Evolutionary conservation across 257 asterid genomes (phyloP).

Genomic region (Fraxinus pennsylvanica): DNA sequence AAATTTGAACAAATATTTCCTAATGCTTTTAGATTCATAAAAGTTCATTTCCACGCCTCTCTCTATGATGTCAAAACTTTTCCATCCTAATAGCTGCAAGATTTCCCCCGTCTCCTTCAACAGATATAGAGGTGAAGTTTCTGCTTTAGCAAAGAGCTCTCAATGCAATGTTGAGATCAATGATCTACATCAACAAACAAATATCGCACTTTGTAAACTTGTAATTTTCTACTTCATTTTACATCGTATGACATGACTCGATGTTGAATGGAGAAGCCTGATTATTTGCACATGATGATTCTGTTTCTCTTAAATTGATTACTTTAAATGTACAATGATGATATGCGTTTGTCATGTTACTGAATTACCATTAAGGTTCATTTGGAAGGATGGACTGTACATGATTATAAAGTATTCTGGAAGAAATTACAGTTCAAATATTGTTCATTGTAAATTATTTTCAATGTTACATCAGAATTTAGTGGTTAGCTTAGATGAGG

Average conservation of each 20-base stretch:
- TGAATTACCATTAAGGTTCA: no score
- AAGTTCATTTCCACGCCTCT: constrained; percentile 16
- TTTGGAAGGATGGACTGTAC: no score
- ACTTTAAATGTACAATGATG: not conserved
- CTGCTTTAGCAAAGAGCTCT: constrained; percentile 41
- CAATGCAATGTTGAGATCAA: constrained; percentile 47
- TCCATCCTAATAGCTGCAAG: constrained; percentile 40
- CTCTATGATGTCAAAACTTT: not conserved
- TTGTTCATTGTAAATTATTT: no score
- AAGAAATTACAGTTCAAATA: no score
- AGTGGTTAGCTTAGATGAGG: no score
- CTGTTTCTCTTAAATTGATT: not conserved
- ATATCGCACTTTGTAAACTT: constrained; percentile 34
- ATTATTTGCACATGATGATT: not conserved
- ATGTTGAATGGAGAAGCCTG: not conserved
- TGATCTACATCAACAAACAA: constrained; percentile 39
- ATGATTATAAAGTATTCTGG: no score
- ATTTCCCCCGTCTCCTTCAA: constrained; percentile 36
- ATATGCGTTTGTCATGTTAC: not conserved
- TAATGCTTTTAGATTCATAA: not conserved
- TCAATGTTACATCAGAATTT: no score
- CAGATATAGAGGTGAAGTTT: constrained; percentile 46
- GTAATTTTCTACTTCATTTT: not conserved
- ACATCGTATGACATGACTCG: not conserved
- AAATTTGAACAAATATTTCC: not conserved